Evolutionary conservation across 75 land plant species (phyloP), one percentile per base, ranked within the genome.

Genomic region (Cryptomeria japonica): DNA sequence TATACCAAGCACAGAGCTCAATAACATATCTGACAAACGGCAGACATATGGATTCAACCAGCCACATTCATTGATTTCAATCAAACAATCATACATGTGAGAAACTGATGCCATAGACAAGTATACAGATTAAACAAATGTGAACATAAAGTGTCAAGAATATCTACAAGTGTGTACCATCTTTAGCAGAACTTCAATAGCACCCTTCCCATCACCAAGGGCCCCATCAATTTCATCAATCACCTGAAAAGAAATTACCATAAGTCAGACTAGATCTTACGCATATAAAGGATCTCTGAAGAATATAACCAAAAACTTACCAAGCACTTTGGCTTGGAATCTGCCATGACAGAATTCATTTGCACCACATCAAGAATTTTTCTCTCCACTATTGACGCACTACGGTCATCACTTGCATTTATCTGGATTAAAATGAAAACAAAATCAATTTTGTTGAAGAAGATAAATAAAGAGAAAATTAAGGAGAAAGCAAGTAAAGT

Each of bases 181-280:
- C 83, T 97, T 98, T 53, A 98, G 84, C 51, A 98, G 92, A 84
- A 94, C 94, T 73, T 96, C 97, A 84, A 98, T 94, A 39, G 98
- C 99, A 90, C 99, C 96, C 88, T 96, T 97, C 34, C 99, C 99
- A 84, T 98, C 99, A 36, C 94, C 92, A 83, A 97, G 94, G 72
- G 99, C 95, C 84, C 99, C 99, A 94, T 98, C 99, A 89, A 98
- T 98, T 92, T 98, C 99, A 93, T 98, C 99, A 89, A 98, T 96
- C 15, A 98, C 94, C 99, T 98, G 89, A 47, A 88, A 12, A 86
- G 73, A 84, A 72, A 49, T 1, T 14, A 83, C 13, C 37, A 28
- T 41, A 46, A 5, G n/a, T 82, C 84, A 82, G n/a, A 76, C n/a
- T 36, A 31, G n/a, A 76, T n/a, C 7, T 22, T 5, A 87, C 12